Base-by-base conservation (phyloP, 1,139 yeast species). In the Debaryomycetaceae sp. region DNA sequence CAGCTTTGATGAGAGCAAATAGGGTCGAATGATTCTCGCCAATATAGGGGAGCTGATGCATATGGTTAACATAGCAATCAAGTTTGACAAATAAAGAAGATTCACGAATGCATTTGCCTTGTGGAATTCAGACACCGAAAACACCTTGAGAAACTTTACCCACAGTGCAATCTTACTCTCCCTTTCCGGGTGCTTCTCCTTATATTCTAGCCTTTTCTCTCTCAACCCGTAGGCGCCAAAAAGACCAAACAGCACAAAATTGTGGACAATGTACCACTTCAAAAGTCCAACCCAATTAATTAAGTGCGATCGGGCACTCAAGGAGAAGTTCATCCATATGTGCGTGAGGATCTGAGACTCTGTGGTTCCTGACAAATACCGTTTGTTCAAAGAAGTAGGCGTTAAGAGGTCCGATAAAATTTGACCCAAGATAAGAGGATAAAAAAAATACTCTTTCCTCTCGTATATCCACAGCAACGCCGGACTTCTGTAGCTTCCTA, bases 381-480 rank as follows among this genome's bases (percentile, higher is more conserved):
- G 54, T 49, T 69, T 73, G 50, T 70, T 71, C 52, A 67, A 59
- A 39, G 50, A 58, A 2, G 76, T 70, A 1, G 78, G 78, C 0
- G 78, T 69, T 48, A 73, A 57, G 53, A 70, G 72, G 48, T 72
- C 71, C 36, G 76, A 69, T 36, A 73, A 59, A 36, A 73, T 59
- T 51, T 73, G 78, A 6, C 68, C 75, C 52, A 65, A 73, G 20
- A 73, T 55, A 24, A 61, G 43, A 6, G 76, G 76, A 48, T 56
- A 72, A 6, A 72, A 55, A 8, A 70, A 39, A 41, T 47, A 62
- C 45, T 72, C 70, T 49, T 72, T 72, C 41, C 63, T 56, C 31
- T 58, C 47, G 47, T 70, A 72, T n/a, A 66, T 39, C 34, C 43
- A 40, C 14, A 52, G 42, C 13, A 68, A 45, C 8, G 27, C 8